Percentiles rank a stretch among this genome's conserved stretches.
Evolutionary conservation across 805 yeast genomes (phyloP).

Genomic region (Tetrapisispora pingtungensis): DNA sequence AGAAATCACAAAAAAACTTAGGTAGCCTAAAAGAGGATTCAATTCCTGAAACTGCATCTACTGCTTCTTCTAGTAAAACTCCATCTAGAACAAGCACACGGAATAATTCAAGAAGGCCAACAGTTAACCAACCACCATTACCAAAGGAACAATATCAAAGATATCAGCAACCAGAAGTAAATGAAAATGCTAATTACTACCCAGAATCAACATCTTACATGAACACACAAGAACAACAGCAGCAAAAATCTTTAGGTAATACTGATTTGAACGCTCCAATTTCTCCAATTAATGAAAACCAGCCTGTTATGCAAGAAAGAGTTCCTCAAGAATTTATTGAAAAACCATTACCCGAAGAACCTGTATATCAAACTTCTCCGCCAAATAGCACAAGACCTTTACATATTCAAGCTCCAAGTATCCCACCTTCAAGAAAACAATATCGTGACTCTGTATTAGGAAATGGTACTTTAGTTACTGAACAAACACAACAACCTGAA

Average conservation of each 20-base stretch:
- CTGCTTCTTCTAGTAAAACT: neutral
- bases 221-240: neutral
- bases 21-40: neutral
- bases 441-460: neutral
- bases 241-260: neutral
- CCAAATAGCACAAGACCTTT: slow-evolving; percentile 8
- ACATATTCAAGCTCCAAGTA: slow-evolving; percentile 39
- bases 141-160: slow-evolving; percentile 2
- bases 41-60: neutral
- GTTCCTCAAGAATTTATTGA: neutral
- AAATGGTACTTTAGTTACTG: slow-evolving; percentile 10
- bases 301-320: neutral
- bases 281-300: neutral
- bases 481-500: neutral
- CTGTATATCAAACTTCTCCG: neutral
- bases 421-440: slow-evolving; percentile 47
- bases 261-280: neutral
- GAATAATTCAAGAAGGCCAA: neutral
- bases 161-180: neutral
- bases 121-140: slow-evolving; percentile 11
- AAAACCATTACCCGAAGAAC: slow-evolving; percentile 6
- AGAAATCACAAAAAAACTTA: slow-evolving; percentile 6
- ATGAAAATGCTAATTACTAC: neutral
- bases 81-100: slow-evolving; percentile 1
- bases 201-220: neutral